Base-by-base conservation (phyloP, 352 stramenopile species). In the Peronospora belbahrii region DNA sequence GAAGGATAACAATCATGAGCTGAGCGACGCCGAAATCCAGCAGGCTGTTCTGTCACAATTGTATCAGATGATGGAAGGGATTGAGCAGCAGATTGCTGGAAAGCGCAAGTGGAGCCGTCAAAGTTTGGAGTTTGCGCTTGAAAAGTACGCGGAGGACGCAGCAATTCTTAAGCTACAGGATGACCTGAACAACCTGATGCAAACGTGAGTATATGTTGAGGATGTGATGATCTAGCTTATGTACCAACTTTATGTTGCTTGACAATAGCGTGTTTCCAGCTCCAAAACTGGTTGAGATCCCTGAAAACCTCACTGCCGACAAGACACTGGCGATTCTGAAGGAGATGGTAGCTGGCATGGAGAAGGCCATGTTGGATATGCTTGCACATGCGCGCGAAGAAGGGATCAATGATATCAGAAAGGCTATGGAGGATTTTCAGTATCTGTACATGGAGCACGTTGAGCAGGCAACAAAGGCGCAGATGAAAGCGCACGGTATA, bases 391-490 rank as follows among this genome's bases (percentile, higher is more conserved):
- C 81, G 14, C 63, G 68, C 31, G 51, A 59, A 25, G 76, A 89
- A 22, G 81, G 81, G 13, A 88, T 93, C 39, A 84, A 67, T 33
- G 74, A 92, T 48, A 63, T 60, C 1, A 41, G 46, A 33, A 73
- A 81, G 38, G 78, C 77, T 14, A 83, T 89, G 74, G 66, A 86
- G 28, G 78, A 87, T 42, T 89, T 86, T 55, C 74, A 85, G 65
- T 52, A 71, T 53, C 48, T 89, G 56, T 89, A 85, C 42, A 42
- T 89, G 14, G 78, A 87, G 45, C 75, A 87, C 36, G 71, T 87
- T 2, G 63, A 89, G 62, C 66, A 82, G 52, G 56, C 85, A 60
- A 83, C 72, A 23, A 62, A 70, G n/a, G 41, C 70, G 23, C 54
- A 79, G 15, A 84, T 89, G 73, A 79, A 85, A 46, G 52, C 66